Conservation (phyloP, 1,284 basidiomycete genomes). For the Trametes pubescens region DNA sequence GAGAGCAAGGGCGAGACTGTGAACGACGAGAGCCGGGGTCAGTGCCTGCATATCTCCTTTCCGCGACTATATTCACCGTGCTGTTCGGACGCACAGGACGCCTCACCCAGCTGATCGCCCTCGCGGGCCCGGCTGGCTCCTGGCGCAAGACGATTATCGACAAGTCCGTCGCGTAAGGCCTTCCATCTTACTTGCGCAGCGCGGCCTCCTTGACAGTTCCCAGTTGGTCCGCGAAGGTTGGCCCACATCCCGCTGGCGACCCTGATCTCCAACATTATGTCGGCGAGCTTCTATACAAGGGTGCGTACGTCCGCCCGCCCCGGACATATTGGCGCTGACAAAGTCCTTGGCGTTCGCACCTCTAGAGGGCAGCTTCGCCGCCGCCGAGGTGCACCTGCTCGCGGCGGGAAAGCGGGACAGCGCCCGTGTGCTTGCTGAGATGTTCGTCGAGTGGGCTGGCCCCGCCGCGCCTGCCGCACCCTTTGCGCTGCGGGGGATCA, state of each 20-base stretch:
- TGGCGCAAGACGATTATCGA: slow-evolving; percentile 87
- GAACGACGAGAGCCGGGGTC: slow-evolving; percentile 81
- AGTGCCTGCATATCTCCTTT: slow-evolving; percentile 26
- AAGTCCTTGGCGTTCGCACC: slow-evolving; percentile 11
- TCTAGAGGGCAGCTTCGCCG: slow-evolving; percentile 76
- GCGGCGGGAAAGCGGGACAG: slow-evolving; percentile 88
- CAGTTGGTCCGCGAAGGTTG: slow-evolving; percentile 85
- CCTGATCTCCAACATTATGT: slow-evolving; percentile 86
- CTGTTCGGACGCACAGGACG: slow-evolving; percentile 56
- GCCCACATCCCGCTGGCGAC: slow-evolving; percentile 85
- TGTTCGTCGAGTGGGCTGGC: slow-evolving; percentile 83
- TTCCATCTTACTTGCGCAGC: slow-evolving; percentile 7
- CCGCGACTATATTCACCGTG: slow-evolving; percentile 3
- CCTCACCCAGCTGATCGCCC: slow-evolving; percentile 83
- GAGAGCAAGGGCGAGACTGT: slow-evolving; percentile 73
- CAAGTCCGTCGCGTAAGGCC: slow-evolving; percentile 76
- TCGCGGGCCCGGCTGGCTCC: slow-evolving; percentile 74
- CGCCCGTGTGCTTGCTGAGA: slow-evolving; percentile 83
- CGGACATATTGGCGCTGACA: slow-evolving; percentile 17
- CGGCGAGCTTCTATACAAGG: slow-evolving; percentile 89
- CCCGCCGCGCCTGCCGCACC: slow-evolving; percentile 59
- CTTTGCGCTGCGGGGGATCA: slow-evolving; percentile 83
- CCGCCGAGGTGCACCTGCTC: slow-evolving; percentile 83
- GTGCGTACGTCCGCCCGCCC: slow-evolving; percentile 48
- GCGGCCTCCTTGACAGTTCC: background rate